Percentiles rank a stretch among this genome's conserved stretches.
Evolutionary conservation across 768 basidiomycete species (phyloP).

Genomic region (Hemileccinum rubropunctum): DNA sequence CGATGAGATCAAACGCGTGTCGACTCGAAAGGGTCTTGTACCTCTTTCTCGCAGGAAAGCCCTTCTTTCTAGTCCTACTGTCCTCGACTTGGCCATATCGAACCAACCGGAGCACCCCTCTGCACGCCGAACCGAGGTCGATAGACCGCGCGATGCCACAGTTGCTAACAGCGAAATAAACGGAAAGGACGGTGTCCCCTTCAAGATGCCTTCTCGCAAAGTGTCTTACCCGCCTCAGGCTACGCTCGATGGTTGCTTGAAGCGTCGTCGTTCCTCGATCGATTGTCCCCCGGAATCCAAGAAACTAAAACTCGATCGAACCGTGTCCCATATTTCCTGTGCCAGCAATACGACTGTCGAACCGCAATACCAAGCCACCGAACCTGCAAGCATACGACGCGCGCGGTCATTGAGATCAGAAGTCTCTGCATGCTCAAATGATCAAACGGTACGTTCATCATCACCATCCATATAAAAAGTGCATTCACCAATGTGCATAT

Average conservation of each 20-base stretch:
- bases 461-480: background rate
- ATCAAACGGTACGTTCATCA: slow-evolving; percentile 7
- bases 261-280: slow-evolving; percentile 14
- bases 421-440: slow-evolving; percentile 7
- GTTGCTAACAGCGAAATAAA: background rate
- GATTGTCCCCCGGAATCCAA: slow-evolving; percentile 7
- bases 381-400: slow-evolving; percentile 41
- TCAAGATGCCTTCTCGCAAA: background rate
- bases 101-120: background rate
- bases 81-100: background rate
- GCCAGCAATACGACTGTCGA: background rate
- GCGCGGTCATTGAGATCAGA: slow-evolving; percentile 39
- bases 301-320: slow-evolving; percentile 15
- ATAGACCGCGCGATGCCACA: background rate
- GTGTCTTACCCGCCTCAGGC: background rate
- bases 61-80: background rate
- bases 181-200: background rate
- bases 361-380: slow-evolving; percentile 23
- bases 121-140: background rate
- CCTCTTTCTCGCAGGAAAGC: background rate
- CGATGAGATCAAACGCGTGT: background rate
- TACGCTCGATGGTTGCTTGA: background rate
- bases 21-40: background rate
- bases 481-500: background rate
- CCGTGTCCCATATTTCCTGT: background rate